Base-by-base conservation (phyloP, 495 filamentous ascomycete genomes). In the Gamarada debralockiae region DNA sequence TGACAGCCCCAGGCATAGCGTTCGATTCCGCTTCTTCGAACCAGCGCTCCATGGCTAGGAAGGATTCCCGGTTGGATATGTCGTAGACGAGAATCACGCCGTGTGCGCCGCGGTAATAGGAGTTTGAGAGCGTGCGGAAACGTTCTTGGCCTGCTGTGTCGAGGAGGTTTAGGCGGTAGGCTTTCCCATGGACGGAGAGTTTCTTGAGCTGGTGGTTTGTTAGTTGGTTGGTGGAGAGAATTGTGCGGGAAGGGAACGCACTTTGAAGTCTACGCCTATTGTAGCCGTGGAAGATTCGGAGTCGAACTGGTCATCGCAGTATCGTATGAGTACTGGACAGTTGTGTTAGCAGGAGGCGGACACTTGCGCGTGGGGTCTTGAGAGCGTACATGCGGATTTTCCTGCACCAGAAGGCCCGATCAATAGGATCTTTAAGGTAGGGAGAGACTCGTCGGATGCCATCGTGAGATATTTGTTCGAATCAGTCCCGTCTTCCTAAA, bases 251-350 rank as follows among this genome's bases (percentile, higher is more conserved):
- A 21, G 42, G 21, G 37, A 40, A 21, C 20, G 34, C 42, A 80
- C 79, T 69, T 80, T 79, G 66, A 80, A 83, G 56, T 83, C 80
- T 44, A 83, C 76, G 21, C 80, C 80, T 54, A 83, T 82, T 1
- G 80, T 83, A 20, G 80, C 77, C 42, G 75, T 73, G 12, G 78
- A 71, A 27, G 67, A 73, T 52, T 81, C 77, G 9, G 75, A 73
- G 48, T 83, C 80, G 50, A 80, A 83, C 50, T 79, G 75, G 62
- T 83, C 75, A 52, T 83, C 79, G 64, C 77, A 80, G 61, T 83
- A 71, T 52, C 67, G 66, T 39, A 76, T 71, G 46, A 78, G 53
- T 37, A 65, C 62, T 65, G 36, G 17, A 24, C 12, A 17, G 31
- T 21, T 46, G 17, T 12, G 31, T 50, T 34, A 48, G 22, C 17